Evolutionary conservation across 2,329 filamentous ascomycete species (phyloP), one percentile per base, ranked within the genome.

Genomic region (Alternaria sp.): DNA sequence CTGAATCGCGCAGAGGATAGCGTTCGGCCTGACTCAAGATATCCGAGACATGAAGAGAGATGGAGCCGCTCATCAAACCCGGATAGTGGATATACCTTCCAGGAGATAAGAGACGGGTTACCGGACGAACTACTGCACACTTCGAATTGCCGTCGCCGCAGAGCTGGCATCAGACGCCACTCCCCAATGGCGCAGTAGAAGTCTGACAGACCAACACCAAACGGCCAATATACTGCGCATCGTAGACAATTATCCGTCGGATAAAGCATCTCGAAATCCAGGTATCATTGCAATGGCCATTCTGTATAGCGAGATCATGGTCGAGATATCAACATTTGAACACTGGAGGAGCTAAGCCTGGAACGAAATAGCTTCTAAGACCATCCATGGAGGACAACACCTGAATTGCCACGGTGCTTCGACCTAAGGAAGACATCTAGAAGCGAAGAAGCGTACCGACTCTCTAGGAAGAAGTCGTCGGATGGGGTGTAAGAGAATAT

Each of bases 31-130:
- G 46, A 45, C 46, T 51, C 46, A 55, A 30, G 19, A 13, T 10
- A 10, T 61, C 40, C 46, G 59, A 58, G 45, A 58, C 50, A 30
- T 47, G 25, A 23, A 40, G 26, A 45, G 28, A 25, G 17, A 52
- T 40, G 12, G 13, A 46, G 26, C 36, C 40, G 9, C 10, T 17
- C 26, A 15, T 36, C 45, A 23, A 46, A 47, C 12, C 5, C 32
- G 32, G 32, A 36, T 5, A 36, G 32, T n/a, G 15, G 32, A n/a
- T 36, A 36, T 36, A 36, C 32, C 36, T 40, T 40, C 9, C 36
- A 40, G 36, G 36, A 40, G 36, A 40, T 40, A 40, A 11, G 8
- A 40, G 15, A 40, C 8, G 36, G 9, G n/a, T 17, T 40, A 17
- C n/a, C 15, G 36, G 15, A 17, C 36, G 36, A 17, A 17, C 32